Evolutionary conservation across 2,329 filamentous ascomycete genomes (phyloP).

Genomic region (Epichloe glyceriae): DNA sequence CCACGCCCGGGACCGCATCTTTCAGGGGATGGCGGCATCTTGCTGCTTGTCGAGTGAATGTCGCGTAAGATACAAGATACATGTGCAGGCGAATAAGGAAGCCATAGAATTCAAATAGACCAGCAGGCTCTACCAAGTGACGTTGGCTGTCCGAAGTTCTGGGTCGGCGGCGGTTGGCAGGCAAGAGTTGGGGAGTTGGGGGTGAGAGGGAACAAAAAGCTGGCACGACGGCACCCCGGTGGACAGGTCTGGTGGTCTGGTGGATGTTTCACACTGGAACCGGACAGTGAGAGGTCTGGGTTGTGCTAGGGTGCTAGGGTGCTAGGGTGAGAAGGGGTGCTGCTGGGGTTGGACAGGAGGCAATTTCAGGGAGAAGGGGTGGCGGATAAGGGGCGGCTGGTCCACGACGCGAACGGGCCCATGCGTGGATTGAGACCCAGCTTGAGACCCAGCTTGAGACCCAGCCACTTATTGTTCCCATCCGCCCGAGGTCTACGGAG

Average conservation of each 20-base stretch:
- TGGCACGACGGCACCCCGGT: background rate
- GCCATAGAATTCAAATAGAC: no score
- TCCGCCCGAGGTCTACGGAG: background rate
- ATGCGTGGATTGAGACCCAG: conserved; percentile 9
- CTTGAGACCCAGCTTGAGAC: no score
- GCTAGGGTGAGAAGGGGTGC: conserved; percentile 9
- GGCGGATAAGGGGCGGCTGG: conserved; percentile 8
- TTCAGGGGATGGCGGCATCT: background rate
- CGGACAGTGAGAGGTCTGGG: background rate
- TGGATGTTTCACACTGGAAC: conserved; percentile 10
- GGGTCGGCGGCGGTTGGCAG: no score
- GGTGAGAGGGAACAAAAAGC: background rate
- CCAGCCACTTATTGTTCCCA: conserved; percentile 1
- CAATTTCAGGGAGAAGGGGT: conserved; percentile 14
- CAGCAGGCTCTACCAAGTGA: no score
- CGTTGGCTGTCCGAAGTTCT: no score
- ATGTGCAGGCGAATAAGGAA: no score
- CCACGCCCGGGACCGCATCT: background rate
- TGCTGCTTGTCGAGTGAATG: no score
- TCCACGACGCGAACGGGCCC: conserved; percentile 5
- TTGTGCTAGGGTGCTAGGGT: conserved; percentile 11
- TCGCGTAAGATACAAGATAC: no score
- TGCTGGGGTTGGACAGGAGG: conserved; percentile 11
- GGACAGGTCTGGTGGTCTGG: background rate
- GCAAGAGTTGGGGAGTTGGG: background rate